Conservation (phyloP, 2,329 filamentous ascomycete genomes). For the Cladosporium sp. region DNA sequence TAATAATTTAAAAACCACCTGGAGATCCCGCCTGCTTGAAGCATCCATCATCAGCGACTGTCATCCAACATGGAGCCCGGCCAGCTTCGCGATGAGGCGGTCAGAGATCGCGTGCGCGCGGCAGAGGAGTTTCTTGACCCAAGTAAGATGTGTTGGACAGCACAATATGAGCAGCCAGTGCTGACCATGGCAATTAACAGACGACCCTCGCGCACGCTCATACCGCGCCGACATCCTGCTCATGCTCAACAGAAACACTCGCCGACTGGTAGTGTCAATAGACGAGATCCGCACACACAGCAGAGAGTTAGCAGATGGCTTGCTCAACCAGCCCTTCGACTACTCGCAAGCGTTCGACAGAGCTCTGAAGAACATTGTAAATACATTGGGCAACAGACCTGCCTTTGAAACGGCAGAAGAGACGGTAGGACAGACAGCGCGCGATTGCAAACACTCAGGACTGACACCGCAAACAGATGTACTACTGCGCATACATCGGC, state of each 20-base stretch:
- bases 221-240: constrained; percentile 88
- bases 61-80: constrained; percentile 64
- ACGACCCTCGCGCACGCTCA: constrained; percentile 64
- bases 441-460: neutral
- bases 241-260: constrained; percentile 65
- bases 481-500: constrained; percentile 96
- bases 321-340: constrained; percentile 86
- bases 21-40: neutral
- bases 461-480: constrained; percentile 48
- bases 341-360: constrained; percentile 85
- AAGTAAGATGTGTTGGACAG: constrained; percentile 57
- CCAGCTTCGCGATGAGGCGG: constrained; percentile 81
- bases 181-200: constrained; percentile 40
- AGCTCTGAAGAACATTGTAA: constrained; percentile 85
- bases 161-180: neutral
- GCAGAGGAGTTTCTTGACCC: constrained; percentile 95
- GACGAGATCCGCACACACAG: constrained; percentile 92
- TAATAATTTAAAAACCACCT: neutral
- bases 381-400: constrained; percentile 73
- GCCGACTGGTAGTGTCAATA: constrained; percentile 64
- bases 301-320: constrained; percentile 73
- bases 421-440: constrained; percentile 52
- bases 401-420: constrained; percentile 76
- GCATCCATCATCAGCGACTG: neutral
- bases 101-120: constrained; percentile 78